phyloP scores from a whole-genome alignment of 108 stramenopile species.

The Pseudonitzschia delicatissima region DNA sequence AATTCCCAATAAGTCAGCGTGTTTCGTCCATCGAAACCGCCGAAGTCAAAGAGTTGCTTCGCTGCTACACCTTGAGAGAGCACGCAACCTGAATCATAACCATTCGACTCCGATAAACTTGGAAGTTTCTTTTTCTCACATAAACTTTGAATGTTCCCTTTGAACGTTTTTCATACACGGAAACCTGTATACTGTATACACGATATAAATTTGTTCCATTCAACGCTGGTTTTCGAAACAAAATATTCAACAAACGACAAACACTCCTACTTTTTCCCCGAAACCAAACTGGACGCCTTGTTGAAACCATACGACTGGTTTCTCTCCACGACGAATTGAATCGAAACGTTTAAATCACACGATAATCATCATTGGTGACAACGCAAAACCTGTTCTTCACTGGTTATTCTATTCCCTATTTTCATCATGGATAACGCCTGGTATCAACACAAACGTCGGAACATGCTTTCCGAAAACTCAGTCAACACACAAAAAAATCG shows the following conservation, averaged over 20 bases:
- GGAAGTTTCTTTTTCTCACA: constrained; percentile 2
- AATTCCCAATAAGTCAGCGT: no score
- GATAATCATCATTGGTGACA: constrained; percentile 7
- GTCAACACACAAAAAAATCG: background rate
- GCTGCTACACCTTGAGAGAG: no score
- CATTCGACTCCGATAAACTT: constrained; percentile 3
- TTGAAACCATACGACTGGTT: no score
- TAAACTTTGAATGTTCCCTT: constrained; percentile 6
- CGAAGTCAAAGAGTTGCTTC: no score
- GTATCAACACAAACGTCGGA: background rate
- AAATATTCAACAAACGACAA: constrained; percentile 2
- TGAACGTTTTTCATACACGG: background rate
- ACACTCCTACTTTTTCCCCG: constrained; percentile 10
- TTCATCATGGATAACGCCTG: constrained; percentile 11
- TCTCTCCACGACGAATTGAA: background rate
- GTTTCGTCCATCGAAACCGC: no score
- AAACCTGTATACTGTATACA: background rate
- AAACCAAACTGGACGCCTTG: no score
- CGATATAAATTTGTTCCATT: background rate
- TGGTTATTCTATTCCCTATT: background rate
- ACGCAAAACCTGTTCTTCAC: background rate
- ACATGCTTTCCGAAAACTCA: background rate
- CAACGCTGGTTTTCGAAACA: no score
- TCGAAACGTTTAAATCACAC: background rate
- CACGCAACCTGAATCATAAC: background rate